phyloP scores from a whole-genome alignment of 306 rosid species.

The Vachellia pachyceras region DNA sequence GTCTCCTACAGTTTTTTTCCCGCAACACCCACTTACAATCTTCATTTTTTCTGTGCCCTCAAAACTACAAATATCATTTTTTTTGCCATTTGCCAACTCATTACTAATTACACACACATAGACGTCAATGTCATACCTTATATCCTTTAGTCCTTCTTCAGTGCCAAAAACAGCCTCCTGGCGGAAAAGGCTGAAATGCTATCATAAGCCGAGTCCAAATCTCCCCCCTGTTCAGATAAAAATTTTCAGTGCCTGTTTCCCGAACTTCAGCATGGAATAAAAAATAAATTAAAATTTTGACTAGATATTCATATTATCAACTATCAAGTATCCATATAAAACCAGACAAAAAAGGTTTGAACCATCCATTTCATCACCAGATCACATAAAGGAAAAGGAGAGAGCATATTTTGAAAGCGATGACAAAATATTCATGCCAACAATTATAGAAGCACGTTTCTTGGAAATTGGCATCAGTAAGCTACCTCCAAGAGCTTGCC shows the following conservation, averaged over 20 bases:
- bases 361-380: neutral
- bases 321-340: neutral
- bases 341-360: neutral
- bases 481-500: constrained; percentile 91
- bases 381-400: neutral
- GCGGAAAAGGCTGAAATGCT: constrained; percentile 94
- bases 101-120: neutral
- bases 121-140: constrained; percentile 44
- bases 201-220: constrained; percentile 88
- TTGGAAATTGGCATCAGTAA: neutral
- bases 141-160: constrained; percentile 87
- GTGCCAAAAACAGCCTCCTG: constrained; percentile 84
- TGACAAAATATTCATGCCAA: neutral
- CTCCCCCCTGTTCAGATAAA: constrained; percentile 65
- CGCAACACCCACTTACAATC: neutral
- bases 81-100: neutral
- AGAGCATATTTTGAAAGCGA: neutral
- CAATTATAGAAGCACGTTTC: neutral
- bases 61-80: neutral
- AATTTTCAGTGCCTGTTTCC: constrained; percentile 12
- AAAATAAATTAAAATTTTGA: neutral
- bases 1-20: neutral
- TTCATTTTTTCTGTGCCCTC: neutral
- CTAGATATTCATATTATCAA: neutral
- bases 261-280: neutral